Evolutionary conservation across 768 basidiomycete species (phyloP), one percentile per base, ranked within the genome.

Genomic region (Lentinula edodes): DNA sequence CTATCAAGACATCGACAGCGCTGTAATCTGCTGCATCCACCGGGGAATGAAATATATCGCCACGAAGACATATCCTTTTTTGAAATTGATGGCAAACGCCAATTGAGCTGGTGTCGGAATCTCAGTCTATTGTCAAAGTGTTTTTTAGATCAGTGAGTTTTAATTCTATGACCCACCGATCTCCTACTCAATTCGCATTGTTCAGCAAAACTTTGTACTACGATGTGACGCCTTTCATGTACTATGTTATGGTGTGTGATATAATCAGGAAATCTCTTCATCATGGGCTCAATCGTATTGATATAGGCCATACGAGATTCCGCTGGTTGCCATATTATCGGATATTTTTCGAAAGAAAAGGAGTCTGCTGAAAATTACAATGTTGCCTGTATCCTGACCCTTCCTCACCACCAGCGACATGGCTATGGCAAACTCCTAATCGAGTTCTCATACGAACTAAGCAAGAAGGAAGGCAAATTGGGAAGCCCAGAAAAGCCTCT

Each of bases 341-440:
- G 96, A 28, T 99, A 98, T 76, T 99, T 99, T 75, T 98, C 95
- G 34, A 98, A 98, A 71, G 97, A 99, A 78, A 99, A 99, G 72
- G 97, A 99, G 74, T 95, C 87, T 2, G 90, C 97, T 32, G 97
- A 99, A 68, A 93, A 88, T 68, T 99, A 98, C 81, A 99, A 99
- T 73, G 92, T 99, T 59, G 97, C 97, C 0, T 99, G 97, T 81
- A 98, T 99, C 74, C 78, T 98, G 62, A 95, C 97, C n/a, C 83
- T 99, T 45, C 97, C 97, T 5, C 97, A 99, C 71, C 93, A 98
- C 71, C 97, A 99, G 73, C 89, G 96, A 38, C 89, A 92, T 71
- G 95, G 95, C 5, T 97, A 94, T 72, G 97, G 97, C 61, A 93
- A 93, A 72, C 78, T 98, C 32, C 79, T 99, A 41, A 99, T 99